Percentiles rank a stretch among this genome's conserved stretches.
Conservation (phyloP, 75 land plant species). For the Cupressus sempervirens region DNA sequence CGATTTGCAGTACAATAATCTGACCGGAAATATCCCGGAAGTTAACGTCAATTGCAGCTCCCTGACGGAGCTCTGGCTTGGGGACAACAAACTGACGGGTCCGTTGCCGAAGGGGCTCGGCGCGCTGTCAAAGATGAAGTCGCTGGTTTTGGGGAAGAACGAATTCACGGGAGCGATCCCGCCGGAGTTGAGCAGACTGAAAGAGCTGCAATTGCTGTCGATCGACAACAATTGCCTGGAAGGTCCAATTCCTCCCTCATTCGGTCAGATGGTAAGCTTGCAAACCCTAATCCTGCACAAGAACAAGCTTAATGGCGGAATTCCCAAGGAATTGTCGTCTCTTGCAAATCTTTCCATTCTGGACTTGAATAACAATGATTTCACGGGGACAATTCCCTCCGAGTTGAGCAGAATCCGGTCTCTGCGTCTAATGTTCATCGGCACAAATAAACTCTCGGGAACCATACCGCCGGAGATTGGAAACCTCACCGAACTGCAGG, state of each 20-base stretch:
- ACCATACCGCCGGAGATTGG: slow-evolving; percentile 53
- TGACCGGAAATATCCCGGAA: not conserved
- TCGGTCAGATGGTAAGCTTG: slow-evolving; percentile 38
- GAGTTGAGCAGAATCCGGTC: slow-evolving; percentile 25
- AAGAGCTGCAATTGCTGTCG: slow-evolving; percentile 38
- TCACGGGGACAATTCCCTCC: slow-evolving; percentile 42
- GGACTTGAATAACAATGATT: slow-evolving; percentile 54
- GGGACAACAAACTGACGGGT: not conserved
- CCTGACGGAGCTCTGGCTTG: not conserved
- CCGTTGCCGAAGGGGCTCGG: slow-evolving; percentile 43
- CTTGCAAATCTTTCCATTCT: slow-evolving; percentile 27
- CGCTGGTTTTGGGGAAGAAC: slow-evolving; percentile 44
- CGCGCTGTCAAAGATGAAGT: slow-evolving; percentile 25
- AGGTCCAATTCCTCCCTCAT: slow-evolving; percentile 40
- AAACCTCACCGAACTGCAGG: slow-evolving; percentile 30
- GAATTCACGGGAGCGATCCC: slow-evolving; percentile 43
- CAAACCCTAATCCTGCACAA: slow-evolving; percentile 40
- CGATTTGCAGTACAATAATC: not conserved
- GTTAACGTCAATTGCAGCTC: not conserved
- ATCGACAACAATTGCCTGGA: slow-evolving; percentile 48
- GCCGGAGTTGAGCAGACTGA: slow-evolving; percentile 27
- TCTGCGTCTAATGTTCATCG: slow-evolving; percentile 30
- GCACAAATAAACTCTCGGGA: slow-evolving; percentile 40
- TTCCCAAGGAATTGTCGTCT: slow-evolving; percentile 23
- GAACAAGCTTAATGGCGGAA: slow-evolving; percentile 47